A percentile compares a stretch with the other conserved stretches of the same genome.
phyloP scores from a whole-genome alignment of 1,139 yeast species.

The Suhomyces wounanorum region DNA sequence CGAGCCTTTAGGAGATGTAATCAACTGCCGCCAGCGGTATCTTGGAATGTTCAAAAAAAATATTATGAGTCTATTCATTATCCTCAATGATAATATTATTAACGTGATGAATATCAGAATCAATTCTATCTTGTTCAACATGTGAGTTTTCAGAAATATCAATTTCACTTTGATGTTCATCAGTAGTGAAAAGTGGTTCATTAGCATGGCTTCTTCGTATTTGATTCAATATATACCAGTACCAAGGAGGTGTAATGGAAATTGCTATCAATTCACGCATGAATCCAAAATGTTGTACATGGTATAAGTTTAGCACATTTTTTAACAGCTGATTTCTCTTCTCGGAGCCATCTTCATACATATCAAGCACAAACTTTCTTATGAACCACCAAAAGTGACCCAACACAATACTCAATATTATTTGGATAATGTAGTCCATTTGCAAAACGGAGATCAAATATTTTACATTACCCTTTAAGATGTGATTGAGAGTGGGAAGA shows the following conservation, averaged over 20 bases:
- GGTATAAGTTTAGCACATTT: not conserved
- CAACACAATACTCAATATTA: conserved; percentile 23
- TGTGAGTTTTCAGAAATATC: not conserved
- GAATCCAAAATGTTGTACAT: not conserved
- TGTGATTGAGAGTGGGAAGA: conserved; percentile 1
- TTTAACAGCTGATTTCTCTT: conserved; percentile 14
- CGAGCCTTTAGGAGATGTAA: not conserved
- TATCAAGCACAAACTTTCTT: conserved; percentile 25
- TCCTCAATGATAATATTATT: not conserved
- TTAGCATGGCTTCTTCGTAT: not conserved
- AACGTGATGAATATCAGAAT: not conserved
- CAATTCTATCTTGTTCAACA: not conserved
- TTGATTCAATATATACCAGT: conserved; percentile 25
- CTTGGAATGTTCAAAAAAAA: not conserved
- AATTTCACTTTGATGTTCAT: not conserved
- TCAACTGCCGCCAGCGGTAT: not conserved
- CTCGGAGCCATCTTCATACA: conserved; percentile 24
- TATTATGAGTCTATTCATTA: not conserved
- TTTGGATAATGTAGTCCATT: conserved; percentile 12
- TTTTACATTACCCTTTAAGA: conserved; percentile 4
- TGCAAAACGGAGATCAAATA: not conserved
- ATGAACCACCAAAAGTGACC: conserved; percentile 47
- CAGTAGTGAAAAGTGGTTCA: not conserved
- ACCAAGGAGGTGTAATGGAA: conserved; percentile 42
- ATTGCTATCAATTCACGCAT: conserved; percentile 15